Evolutionary conservation across 768 basidiomycete species (phyloP), one percentile per base, ranked within the genome.

Genomic region (Auricularia cornea): DNA sequence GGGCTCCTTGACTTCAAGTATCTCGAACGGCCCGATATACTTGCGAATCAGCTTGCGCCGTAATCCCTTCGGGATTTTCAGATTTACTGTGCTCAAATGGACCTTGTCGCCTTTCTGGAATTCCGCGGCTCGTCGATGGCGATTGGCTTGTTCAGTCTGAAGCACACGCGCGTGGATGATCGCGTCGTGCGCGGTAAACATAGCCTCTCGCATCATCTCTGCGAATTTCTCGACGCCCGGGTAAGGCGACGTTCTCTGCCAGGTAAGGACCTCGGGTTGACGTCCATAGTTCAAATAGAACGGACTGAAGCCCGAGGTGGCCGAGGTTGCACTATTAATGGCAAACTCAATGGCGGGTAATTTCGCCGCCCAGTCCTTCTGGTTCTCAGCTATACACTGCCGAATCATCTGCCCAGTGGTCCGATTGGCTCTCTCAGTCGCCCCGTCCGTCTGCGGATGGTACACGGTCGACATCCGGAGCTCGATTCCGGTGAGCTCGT

Each of bases 361-460:
- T 48, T 65, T 62, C 0, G 38, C 3, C 1, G 66, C 72, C 76
- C 75, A 78, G 51, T 73, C 70, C 44, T 68, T 67, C 62, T 75
- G 74, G 38, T 71, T 20, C 29, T 48, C 33, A 2, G 6, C 44
- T 12, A 62, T 54, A n/a, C 48, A 48, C 29, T 62, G 62, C n/a
- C 62, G 14, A 31, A 62, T 26, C 62, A 62, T 62, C 10, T 30
- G 28, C 5, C 32, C 38, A n/a, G 57, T 56, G 5, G 62, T 62
- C 26, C 62, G 44, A 31, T 62, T 56, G 23, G 62, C 44, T 0
- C 66, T 60, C 66, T 79, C 72, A n/a, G 71, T 75, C 0, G 67
- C 41, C 0, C 79, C 75, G 66, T 79, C 73, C 0, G 73, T 75
- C 62, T 79, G 70, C 0, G 75, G 78, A 48, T 80, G 79, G 54